Conservation (phyloP, 1,284 basidiomycete genomes). For the Pulveroboletus sp. region DNA sequence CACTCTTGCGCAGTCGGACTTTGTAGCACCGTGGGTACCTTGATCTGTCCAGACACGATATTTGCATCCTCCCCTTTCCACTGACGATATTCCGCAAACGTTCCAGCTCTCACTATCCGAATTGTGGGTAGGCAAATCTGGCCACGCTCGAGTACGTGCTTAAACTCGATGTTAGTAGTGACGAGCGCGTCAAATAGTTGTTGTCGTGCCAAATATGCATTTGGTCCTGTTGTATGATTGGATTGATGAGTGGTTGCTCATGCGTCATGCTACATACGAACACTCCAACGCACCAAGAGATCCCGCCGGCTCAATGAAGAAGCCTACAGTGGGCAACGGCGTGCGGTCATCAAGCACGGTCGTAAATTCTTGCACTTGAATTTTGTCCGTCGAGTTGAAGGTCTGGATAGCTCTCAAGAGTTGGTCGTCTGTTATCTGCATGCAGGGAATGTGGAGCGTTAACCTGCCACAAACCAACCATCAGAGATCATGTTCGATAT, state of each 20-base stretch:
- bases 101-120: constrained; percentile 17
- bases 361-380: constrained; percentile 21
- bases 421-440: constrained; percentile 11
- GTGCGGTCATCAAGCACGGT: constrained; percentile 16
- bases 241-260: background rate
- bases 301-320: constrained; percentile 20
- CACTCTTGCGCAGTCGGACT: constrained; percentile 11
- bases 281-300: constrained; percentile 7
- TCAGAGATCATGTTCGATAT: background rate
- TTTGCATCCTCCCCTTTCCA: constrained; percentile 12
- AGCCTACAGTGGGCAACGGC: constrained; percentile 13
- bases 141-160: background rate
- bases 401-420: constrained; percentile 7
- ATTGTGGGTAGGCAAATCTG: constrained; percentile 16
- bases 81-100: constrained; percentile 22
- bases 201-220: constrained; percentile 1
- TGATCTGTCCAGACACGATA: constrained; percentile 14
- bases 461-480: constrained; percentile 2
- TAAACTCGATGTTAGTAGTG: background rate
- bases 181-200: constrained; percentile 17
- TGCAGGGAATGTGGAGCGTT: constrained; percentile 6
- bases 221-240: constrained; percentile 2
- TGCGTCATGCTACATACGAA: background rate
- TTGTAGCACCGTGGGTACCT: constrained; percentile 19
- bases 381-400: background rate